Percentiles rank a stretch among this genome's conserved stretches.
These are phyloP conservation scores for Clonostachys rhizophaga DNA, from an alignment of 2,329 filamentous ascomycete species.

Conservation along the genomic window DNA sequence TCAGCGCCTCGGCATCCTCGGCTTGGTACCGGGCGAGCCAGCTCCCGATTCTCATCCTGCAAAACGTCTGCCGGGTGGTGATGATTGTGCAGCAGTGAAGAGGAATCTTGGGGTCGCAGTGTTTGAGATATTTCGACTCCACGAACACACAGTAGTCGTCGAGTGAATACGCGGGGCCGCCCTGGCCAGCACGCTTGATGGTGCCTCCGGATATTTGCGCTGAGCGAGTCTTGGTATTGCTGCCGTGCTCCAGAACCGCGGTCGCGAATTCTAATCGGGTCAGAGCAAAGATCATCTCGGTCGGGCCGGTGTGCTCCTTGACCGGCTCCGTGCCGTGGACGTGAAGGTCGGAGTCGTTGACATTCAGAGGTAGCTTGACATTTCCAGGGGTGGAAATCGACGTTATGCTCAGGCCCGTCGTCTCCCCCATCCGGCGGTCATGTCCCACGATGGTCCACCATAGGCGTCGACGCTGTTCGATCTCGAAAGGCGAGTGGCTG, in stretches of 20 bases:
- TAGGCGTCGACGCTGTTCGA: constrained; percentile 65
- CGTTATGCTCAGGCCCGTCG: constrained; percentile 54
- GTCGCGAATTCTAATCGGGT: constrained; percentile 54
- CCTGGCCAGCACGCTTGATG: constrained; percentile 38
- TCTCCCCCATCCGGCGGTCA: constrained; percentile 64
- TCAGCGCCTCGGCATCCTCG: constrained; percentile 27
- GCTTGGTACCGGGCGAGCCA: constrained; percentile 46
- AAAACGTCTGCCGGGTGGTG: constrained; percentile 52
- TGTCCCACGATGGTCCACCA: constrained; percentile 71
- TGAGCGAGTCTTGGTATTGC: constrained; percentile 23
- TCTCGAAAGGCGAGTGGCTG: constrained; percentile 51
- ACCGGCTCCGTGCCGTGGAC: constrained; percentile 50
- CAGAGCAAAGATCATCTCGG: constrained; percentile 57
- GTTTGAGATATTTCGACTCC: constrained; percentile 48
- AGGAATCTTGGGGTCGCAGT: constrained; percentile 54
- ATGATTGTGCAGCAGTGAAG: constrained; percentile 54
- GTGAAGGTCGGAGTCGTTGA: constrained; percentile 57
- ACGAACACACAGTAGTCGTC: constrained; percentile 50
- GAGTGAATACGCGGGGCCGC: constrained; percentile 41
- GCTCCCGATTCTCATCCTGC: constrained; percentile 50
- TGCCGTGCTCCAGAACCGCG: constrained; percentile 41
- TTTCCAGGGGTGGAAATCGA: constrained; percentile 48
- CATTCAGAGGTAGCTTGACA: constrained; percentile 53
- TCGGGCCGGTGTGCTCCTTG: constrained; percentile 41
- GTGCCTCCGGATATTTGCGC: constrained; percentile 17